Evolutionary conservation across 2,329 filamentous ascomycete genomes (phyloP).

Genomic region (Scytalidium lignicola): DNA sequence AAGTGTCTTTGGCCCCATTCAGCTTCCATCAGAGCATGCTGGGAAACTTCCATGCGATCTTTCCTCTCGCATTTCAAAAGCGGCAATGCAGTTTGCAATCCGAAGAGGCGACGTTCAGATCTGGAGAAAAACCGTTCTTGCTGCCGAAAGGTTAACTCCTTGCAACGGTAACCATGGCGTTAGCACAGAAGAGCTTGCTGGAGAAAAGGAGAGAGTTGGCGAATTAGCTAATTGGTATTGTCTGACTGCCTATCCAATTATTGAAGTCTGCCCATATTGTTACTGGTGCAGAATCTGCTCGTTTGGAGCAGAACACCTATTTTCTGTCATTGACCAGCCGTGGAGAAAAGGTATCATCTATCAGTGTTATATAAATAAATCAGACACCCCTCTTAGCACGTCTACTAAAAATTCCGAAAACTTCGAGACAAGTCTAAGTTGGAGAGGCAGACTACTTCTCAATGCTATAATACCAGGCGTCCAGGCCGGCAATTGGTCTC

Average conservation of each 20-base stretch:
- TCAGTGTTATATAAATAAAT: slow-evolving; percentile 8
- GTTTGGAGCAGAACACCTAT: slow-evolving; percentile 5
- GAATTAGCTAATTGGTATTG: slow-evolving; percentile 8
- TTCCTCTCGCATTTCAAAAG: too few species aligned
- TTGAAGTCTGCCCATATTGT: slow-evolving; percentile 9
- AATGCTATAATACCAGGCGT: slow-evolving; percentile 3
- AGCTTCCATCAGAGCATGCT: too few species aligned
- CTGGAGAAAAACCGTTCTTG: too few species aligned
- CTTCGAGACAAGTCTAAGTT: slow-evolving; percentile 3
- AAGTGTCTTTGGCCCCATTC: too few species aligned
- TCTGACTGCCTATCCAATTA: slow-evolving; percentile 6
- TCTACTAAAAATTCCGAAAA: slow-evolving; percentile 2
- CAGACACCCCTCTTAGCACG: not conserved
- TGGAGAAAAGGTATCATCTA: slow-evolving; percentile 5
- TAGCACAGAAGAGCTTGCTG: slow-evolving; percentile 2
- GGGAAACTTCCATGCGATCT: too few species aligned
- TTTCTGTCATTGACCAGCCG: slow-evolving; percentile 5
- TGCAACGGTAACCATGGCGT: slow-evolving; percentile 2
- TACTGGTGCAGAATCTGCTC: slow-evolving; percentile 5
- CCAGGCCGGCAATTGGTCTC: slow-evolving; percentile 2
- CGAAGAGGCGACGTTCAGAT: too few species aligned
- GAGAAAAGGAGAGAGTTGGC: not conserved
- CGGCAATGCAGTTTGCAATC: too few species aligned
- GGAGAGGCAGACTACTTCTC: slow-evolving; percentile 2
- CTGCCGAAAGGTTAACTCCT: too few species aligned